These are phyloP conservation scores for Acrodontium crateriforme DNA, from an alignment of 2,329 filamentous ascomycete species.

Conservation along the genomic window DNA sequence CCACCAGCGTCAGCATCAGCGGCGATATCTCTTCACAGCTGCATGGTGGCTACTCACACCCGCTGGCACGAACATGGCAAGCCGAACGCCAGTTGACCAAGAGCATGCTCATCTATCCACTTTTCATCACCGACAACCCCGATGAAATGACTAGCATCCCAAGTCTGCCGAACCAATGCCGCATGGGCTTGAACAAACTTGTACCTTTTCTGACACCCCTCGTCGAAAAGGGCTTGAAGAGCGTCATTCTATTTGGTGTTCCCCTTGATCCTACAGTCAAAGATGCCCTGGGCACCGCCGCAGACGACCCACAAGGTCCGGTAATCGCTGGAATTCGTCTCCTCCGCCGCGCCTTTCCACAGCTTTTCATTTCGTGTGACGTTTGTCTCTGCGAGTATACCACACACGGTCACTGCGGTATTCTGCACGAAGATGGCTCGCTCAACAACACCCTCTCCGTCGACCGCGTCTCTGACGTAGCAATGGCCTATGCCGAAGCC, in stretches of 20 bases:
- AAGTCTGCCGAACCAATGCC: constrained; percentile 79
- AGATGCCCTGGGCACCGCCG: constrained; percentile 79
- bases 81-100: constrained; percentile 40
- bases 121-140: constrained; percentile 89
- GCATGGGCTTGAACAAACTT: constrained; percentile 75
- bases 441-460: constrained; percentile 90
- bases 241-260: constrained; percentile 92
- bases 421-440: constrained; percentile 80
- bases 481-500: constrained; percentile 88
- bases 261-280: constrained; percentile 69
- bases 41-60: constrained; percentile 39
- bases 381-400: constrained; percentile 99
- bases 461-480: constrained; percentile 91
- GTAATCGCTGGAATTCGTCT: constrained; percentile 80
- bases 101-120: constrained; percentile 95
- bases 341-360: constrained; percentile 71
- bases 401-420: constrained; percentile 92
- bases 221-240: constrained; percentile 76
- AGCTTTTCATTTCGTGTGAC: constrained; percentile 81
- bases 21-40: constrained; percentile 39
- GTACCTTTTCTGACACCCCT: constrained; percentile 75
- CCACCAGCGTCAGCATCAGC: constrained; percentile 38
- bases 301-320: constrained; percentile 84
- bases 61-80: constrained; percentile 37
- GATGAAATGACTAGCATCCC: constrained; percentile 85